These are phyloP conservation scores for Clarireedia paspali DNA, from an alignment of 2,329 filamentous ascomycete genomes.

Conservation along the genomic window DNA sequence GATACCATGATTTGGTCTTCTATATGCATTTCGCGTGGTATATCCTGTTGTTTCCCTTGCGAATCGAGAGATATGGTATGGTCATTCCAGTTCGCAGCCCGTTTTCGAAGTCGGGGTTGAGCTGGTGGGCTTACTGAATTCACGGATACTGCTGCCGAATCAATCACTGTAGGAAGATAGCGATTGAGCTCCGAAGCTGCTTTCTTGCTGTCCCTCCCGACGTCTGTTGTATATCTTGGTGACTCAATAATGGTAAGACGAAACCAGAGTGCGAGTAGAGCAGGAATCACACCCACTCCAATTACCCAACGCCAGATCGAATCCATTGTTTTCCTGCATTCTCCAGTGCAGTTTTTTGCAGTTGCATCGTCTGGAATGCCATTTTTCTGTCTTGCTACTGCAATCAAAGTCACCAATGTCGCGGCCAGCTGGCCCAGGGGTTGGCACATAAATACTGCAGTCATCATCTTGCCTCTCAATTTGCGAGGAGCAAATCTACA, in stretches of 20 bases:
- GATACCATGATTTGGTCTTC: conserved; percentile 33
- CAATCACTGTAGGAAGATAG: conserved; percentile 12
- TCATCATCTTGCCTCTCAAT: conserved; percentile 77
- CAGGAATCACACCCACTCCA: conserved; percentile 56
- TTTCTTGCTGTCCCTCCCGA: conserved; percentile 13
- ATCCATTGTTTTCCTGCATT: conserved; percentile 26
- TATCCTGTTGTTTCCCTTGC: neutral
- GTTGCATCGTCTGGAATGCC: neutral
- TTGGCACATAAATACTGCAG: conserved; percentile 76
- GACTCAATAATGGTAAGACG: conserved; percentile 61
- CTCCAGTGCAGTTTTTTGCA: neutral
- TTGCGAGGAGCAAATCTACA: conserved; percentile 65
- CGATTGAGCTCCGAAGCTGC: conserved; percentile 17
- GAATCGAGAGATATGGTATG: neutral
- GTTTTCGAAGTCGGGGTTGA: neutral
- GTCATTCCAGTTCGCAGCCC: neutral
- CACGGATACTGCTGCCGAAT: conserved; percentile 1
- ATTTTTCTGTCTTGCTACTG: neutral
- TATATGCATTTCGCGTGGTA: neutral
- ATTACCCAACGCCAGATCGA: conserved; percentile 61
- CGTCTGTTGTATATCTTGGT: conserved; percentile 34
- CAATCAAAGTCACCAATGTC: conserved; percentile 48
- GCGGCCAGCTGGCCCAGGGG: conserved; percentile 67
- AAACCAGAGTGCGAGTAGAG: conserved; percentile 55
- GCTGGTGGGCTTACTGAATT: neutral